A percentile compares a stretch with the other conserved stretches of the same genome.
Conservation (phyloP, 2,329 filamentous ascomycete species). For the Trichoderma citrinoviride region DNA sequence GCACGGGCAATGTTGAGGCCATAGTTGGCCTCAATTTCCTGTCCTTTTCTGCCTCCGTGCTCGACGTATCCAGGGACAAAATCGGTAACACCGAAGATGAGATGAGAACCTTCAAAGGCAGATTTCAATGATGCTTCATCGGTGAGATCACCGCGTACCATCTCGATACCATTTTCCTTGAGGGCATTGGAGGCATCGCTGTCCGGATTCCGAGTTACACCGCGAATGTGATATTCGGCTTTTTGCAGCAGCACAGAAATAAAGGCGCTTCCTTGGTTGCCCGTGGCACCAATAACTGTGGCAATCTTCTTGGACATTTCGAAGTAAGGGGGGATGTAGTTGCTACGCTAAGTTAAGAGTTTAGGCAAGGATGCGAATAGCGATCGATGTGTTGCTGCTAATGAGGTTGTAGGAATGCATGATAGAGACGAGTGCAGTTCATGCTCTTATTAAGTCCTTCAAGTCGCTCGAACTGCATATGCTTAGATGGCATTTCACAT, state of each 20-base stretch:
- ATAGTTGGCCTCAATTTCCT: not conserved
- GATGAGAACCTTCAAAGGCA: not conserved
- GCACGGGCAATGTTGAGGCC: not conserved
- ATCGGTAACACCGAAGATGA: not conserved
- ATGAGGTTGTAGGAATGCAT: too few relatives aligned
- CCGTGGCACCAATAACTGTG: constrained; percentile 5
- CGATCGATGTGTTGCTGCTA: too few relatives aligned
- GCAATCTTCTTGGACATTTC: not conserved
- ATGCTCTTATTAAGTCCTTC: too few relatives aligned
- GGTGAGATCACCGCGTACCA: not conserved
- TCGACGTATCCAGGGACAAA: not conserved
- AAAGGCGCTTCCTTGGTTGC: constrained; percentile 23
- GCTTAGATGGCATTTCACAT: too few relatives aligned
- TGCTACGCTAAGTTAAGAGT: too few relatives aligned
- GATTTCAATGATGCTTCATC: not conserved
- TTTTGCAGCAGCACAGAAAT: not conserved
- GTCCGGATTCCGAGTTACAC: not conserved
- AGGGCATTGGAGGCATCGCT: not conserved
- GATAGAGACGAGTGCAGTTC: too few relatives aligned
- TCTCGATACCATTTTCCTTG: not conserved
- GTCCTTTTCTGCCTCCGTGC: not conserved
- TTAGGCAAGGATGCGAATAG: too few relatives aligned
- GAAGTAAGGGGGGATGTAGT: too few relatives aligned
- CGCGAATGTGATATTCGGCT: not conserved
- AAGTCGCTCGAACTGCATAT: too few relatives aligned